Evolutionary conservation across 176 grass and related monocot genomes (phyloP).

Genomic region (Aegilops tauschii): DNA sequence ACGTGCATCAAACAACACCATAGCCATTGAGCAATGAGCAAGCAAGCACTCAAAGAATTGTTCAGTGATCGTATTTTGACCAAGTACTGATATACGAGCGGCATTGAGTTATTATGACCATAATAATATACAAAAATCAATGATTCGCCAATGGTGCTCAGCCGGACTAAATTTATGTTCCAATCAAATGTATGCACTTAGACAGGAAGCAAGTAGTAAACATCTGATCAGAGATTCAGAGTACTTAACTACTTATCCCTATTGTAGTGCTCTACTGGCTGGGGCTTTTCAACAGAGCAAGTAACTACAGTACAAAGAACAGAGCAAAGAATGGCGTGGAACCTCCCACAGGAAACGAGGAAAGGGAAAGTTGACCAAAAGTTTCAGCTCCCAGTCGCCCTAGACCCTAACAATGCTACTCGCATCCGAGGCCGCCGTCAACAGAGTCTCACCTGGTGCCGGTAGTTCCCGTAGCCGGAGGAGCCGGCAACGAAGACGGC

Average conservation of each 20-base stretch:
- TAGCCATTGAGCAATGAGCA: background rate
- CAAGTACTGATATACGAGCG: background rate
- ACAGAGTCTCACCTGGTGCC: conserved; percentile 64
- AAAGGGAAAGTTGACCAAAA: background rate
- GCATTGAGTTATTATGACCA: background rate
- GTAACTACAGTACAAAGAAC: background rate
- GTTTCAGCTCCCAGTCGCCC: background rate
- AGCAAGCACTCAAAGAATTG: background rate
- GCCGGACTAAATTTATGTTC: conserved; percentile 3
- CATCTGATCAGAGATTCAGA: too few relatives aligned
- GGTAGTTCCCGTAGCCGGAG: conserved; percentile 78
- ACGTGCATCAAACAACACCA: background rate
- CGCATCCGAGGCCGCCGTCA: background rate
- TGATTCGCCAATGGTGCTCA: background rate
- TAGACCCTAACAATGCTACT: background rate
- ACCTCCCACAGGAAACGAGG: background rate
- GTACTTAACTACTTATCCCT: too few relatives aligned
- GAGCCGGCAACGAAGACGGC: conserved; percentile 93
- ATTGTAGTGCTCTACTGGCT: too few relatives aligned
- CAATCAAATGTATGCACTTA: background rate
- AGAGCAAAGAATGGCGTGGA: background rate
- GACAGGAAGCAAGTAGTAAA: too few relatives aligned
- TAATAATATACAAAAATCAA: background rate
- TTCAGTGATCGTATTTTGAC: background rate
- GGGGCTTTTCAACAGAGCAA: too few relatives aligned